Conservation (phyloP, 2,329 filamentous ascomycete species). For the Bimuria novae-zelandiae region DNA sequence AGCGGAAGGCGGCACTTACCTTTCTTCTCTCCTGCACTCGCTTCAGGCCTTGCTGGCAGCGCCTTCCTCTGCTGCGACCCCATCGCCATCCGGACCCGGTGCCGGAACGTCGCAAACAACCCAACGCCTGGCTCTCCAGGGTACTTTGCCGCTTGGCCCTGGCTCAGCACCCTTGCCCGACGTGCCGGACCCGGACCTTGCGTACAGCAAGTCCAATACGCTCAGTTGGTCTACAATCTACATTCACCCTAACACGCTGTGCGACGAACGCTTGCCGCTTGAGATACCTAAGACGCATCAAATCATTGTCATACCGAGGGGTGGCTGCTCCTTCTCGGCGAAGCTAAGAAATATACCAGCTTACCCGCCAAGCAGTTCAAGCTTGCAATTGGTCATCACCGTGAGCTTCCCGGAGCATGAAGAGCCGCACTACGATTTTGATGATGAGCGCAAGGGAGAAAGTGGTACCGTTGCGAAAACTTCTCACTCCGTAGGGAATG, state of each 20-base stretch:
- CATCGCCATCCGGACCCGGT: constrained; percentile 11
- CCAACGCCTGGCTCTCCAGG: constrained; percentile 46
- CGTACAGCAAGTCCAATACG: constrained; percentile 37
- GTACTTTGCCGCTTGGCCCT: constrained; percentile 61
- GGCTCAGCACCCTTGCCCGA: constrained; percentile 74
- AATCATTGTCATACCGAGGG: constrained; percentile 79
- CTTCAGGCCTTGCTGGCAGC: constrained; percentile 42
- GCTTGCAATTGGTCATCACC: constrained; percentile 81
- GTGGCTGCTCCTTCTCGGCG: constrained; percentile 79
- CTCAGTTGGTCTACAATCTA: constrained; percentile 74
- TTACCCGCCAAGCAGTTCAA: constrained; percentile 63
- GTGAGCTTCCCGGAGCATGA: constrained; percentile 65
- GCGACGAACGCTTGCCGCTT: constrained; percentile 60
- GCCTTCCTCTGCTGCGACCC: constrained; percentile 17
- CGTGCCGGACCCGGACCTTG: constrained; percentile 49
- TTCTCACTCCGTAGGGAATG: neutral
- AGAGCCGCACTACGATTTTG: constrained; percentile 24
- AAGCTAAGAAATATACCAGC: constrained; percentile 87
- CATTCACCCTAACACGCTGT: constrained; percentile 68
- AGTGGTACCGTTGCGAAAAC: no score
- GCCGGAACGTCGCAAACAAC: constrained; percentile 15
- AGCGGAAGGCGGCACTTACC: constrained; percentile 34
- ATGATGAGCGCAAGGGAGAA: no score
- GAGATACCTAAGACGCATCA: constrained; percentile 64
- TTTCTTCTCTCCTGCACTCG: constrained; percentile 41